A percentile compares a stretch with the other conserved stretches of the same genome.
phyloP scores from a whole-genome alignment of 371 early-diverging fungal species.

The Mortierella sp. region DNA sequence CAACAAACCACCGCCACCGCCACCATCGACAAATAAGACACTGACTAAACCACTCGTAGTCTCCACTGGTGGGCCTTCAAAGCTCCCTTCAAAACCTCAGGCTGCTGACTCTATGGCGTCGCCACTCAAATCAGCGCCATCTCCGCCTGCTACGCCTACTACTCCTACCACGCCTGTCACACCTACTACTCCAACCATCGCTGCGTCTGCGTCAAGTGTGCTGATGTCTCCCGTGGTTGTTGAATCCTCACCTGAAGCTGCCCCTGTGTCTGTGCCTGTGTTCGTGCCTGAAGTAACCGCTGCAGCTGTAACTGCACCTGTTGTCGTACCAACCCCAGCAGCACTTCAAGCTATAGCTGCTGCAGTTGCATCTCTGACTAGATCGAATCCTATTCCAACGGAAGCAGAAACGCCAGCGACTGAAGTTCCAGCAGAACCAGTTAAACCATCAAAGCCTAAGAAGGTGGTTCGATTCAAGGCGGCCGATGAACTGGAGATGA shows the following conservation, averaged over 20 bases:
- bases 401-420: background rate
- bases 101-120: background rate
- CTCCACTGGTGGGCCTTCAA: background rate
- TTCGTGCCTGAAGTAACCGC: background rate
- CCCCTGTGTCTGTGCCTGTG: background rate
- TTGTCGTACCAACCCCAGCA: background rate
- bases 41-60: background rate
- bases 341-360: background rate
- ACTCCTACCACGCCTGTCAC: background rate
- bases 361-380: background rate
- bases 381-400: background rate
- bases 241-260: background rate
- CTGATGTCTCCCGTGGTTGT: background rate
- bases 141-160: background rate
- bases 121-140: background rate
- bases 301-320: background rate
- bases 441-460: conserved; percentile 13
- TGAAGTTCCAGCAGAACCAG: background rate
- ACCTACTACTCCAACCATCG: background rate
- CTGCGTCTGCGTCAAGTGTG: background rate
- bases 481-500: conserved; percentile 28
- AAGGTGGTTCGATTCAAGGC: conserved; percentile 42
- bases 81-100: background rate
- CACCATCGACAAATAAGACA: background rate
- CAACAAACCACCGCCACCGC: background rate